phyloP scores from a whole-genome alignment of 208 protist genomes.

The Trypanosoma melophagium region DNA sequence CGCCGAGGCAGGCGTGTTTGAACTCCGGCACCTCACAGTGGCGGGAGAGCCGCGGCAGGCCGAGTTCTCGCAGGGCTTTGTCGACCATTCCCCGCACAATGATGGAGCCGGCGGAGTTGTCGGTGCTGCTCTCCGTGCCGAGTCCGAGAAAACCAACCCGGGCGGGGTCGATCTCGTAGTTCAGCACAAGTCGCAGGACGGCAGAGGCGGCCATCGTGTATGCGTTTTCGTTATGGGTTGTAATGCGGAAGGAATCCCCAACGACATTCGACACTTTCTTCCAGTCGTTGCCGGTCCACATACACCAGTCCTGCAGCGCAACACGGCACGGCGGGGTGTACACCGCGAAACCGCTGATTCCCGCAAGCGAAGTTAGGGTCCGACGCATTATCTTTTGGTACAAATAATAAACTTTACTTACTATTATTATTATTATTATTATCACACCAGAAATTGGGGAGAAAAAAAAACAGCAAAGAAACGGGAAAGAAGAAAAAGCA shows the following conservation, averaged over 20 bases:
- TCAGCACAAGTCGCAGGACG: conserved; percentile 84
- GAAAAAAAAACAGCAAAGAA: conserved; percentile 19
- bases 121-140: conserved; percentile 85
- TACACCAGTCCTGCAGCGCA: conserved; percentile 83
- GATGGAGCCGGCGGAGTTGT: conserved; percentile 90
- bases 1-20: conserved; percentile 91
- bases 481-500: conserved; percentile 15
- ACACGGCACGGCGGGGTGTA: conserved; percentile 86
- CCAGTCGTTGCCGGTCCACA: conserved; percentile 91
- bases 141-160: conserved; percentile 88
- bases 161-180: conserved; percentile 82
- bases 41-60: conserved; percentile 68
- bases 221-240: conserved; percentile 80
- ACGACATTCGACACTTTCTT: conserved; percentile 88
- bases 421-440: too few relatives aligned
- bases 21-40: conserved; percentile 92
- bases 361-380: conserved; percentile 44
- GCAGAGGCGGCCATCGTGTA: conserved; percentile 92
- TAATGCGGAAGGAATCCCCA: conserved; percentile 86
- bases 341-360: conserved; percentile 84
- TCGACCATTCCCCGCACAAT: conserved; percentile 91
- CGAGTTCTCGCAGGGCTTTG: conserved; percentile 70
- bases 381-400: conserved; percentile 41
- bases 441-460: neutral
- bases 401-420: conserved; percentile 31